Conservation (phyloP, 2,329 filamentous ascomycete species). For the Stagonosporopsis rhizophila region DNA sequence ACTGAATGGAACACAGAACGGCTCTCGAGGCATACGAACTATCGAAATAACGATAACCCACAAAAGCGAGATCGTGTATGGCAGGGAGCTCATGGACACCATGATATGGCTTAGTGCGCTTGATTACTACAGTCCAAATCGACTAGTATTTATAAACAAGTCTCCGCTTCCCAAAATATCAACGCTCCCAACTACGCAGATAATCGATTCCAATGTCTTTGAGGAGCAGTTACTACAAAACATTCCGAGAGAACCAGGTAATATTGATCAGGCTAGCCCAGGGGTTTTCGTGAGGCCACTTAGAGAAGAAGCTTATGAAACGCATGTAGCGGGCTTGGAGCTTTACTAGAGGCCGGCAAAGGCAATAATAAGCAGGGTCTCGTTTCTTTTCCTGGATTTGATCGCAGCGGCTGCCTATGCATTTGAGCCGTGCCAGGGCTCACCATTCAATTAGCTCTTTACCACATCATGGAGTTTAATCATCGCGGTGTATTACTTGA, state of each 20-base stretch:
- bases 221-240: not conserved
- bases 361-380: not conserved
- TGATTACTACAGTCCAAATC: not conserved
- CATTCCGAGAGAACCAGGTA: not conserved
- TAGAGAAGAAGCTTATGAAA: slow-evolving; percentile 13
- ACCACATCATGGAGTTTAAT: no score
- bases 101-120: slow-evolving; percentile 1
- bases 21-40: slow-evolving; percentile 1
- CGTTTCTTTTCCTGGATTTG: no score
- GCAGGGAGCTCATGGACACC: not conserved
- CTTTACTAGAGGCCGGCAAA: slow-evolving; percentile 11
- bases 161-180: slow-evolving; percentile 4
- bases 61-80: slow-evolving; percentile 6
- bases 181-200: not conserved
- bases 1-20: slow-evolving; percentile 9
- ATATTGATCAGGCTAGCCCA: not conserved
- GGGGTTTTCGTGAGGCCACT: slow-evolving; percentile 17
- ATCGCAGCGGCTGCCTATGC: no score
- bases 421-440: no score
- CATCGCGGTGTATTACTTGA: no score
- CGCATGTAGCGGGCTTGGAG: slow-evolving; percentile 16
- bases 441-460: no score
- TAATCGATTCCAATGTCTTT: not conserved
- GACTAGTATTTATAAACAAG: slow-evolving; percentile 18
- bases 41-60: slow-evolving; percentile 18